A percentile compares a stretch with the other conserved stretches of the same genome.
phyloP scores from a whole-genome alignment of 192 early-diverging fungal species.

The Podila verticillata region DNA sequence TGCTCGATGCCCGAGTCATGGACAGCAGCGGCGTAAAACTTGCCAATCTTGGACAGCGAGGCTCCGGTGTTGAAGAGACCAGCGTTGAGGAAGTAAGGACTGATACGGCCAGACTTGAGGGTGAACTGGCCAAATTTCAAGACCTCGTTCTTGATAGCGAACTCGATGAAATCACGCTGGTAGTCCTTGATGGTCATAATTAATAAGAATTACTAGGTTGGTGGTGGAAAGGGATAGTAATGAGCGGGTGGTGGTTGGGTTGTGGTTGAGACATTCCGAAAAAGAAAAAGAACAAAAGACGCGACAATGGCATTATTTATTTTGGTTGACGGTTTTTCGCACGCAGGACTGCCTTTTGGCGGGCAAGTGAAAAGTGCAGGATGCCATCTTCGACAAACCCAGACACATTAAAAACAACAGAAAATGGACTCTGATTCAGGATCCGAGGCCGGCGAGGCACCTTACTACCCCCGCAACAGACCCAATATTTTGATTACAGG shows the following conservation, averaged over 20 bases:
- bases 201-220: neutral
- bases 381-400: neutral
- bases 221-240: neutral
- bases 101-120: constrained; percentile 94
- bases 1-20: constrained; percentile 72
- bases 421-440: constrained; percentile 47
- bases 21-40: constrained; percentile 91
- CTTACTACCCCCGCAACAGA: constrained; percentile 36
- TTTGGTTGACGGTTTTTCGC: neutral
- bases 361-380: no score
- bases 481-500: constrained; percentile 89
- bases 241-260: neutral
- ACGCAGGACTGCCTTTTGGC: neutral
- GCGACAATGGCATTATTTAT: neutral
- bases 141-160: constrained; percentile 86
- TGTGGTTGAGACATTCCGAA: neutral
- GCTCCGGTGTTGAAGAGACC: constrained; percentile 95
- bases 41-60: constrained; percentile 83
- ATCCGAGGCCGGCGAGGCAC: constrained; percentile 29
- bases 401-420: neutral
- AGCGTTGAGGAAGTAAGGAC: constrained; percentile 98
- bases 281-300: constrained; percentile 1
- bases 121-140: constrained; percentile 93
- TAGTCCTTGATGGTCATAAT: constrained; percentile 71
- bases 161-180: constrained; percentile 94